phyloP scores from a whole-genome alignment of 2,329 filamentous ascomycete species.

The Alternaria gaisen region DNA sequence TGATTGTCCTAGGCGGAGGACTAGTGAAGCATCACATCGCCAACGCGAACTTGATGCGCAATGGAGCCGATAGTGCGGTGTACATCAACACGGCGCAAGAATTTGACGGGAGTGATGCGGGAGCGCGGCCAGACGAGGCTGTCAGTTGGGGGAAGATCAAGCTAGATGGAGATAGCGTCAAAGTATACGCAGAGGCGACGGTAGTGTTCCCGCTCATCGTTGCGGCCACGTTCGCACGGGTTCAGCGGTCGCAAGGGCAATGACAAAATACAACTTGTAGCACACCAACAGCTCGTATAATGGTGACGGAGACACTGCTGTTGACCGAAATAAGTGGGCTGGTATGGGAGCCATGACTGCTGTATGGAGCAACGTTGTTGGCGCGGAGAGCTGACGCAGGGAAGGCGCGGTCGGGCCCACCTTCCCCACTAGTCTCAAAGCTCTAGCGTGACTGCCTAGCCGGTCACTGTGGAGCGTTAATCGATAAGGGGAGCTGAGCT shows the following conservation, averaged over 20 bases:
- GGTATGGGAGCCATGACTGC: background rate
- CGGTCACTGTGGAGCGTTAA: constrained; percentile 23
- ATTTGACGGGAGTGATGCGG: constrained; percentile 96
- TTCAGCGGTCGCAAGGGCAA: constrained; percentile 6
- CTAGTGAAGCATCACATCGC: constrained; percentile 99
- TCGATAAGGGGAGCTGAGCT: constrained; percentile 28
- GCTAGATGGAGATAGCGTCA: constrained; percentile 83
- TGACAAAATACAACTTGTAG: background rate
- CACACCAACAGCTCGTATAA: constrained; percentile 2
- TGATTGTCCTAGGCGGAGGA: constrained; percentile 94
- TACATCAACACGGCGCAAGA: constrained; percentile 98
- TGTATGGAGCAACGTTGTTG: constrained; percentile 24
- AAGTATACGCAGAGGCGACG: constrained; percentile 76
- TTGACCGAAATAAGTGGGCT: constrained; percentile 4
- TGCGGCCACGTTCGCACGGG: constrained; percentile 69
- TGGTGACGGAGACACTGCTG: background rate
- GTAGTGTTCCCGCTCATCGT: constrained; percentile 73
- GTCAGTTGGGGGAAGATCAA: constrained; percentile 99
- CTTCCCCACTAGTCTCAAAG: constrained; percentile 25
- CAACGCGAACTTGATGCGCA: constrained; percentile 96
- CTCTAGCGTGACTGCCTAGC: constrained; percentile 32
- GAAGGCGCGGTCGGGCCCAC: constrained; percentile 31
- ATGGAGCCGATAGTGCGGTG: constrained; percentile 94
- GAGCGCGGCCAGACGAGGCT: constrained; percentile 92
- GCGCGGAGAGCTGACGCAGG: constrained; percentile 32